Evolutionary conservation across 495 filamentous ascomycete genomes (phyloP).

Genomic region (Penicillium dipodomyicola): DNA sequence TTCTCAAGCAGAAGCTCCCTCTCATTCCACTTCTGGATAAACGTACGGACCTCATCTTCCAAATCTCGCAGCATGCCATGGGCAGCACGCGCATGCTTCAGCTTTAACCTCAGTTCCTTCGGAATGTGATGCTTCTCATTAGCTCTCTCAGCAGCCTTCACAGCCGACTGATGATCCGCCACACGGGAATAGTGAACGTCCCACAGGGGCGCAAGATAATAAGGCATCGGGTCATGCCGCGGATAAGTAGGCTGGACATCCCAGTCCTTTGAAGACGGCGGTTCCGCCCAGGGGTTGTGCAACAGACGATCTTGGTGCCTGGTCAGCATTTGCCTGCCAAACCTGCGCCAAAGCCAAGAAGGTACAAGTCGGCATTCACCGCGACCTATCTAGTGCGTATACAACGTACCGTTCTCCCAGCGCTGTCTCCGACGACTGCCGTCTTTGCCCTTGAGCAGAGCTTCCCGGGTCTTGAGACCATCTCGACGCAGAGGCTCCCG

Average conservation of each 20-base stretch:
- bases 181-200: constrained; percentile 61
- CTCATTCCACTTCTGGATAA: constrained; percentile 60
- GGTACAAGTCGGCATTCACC: not conserved
- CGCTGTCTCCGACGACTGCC: constrained; percentile 82
- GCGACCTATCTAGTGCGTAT: not conserved
- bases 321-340: constrained; percentile 10
- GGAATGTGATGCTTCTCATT: constrained; percentile 47
- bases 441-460: constrained; percentile 84
- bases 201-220: constrained; percentile 86
- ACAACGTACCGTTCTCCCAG: constrained; percentile 87
- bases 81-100: constrained; percentile 70
- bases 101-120: constrained; percentile 53
- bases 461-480: constrained; percentile 68
- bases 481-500: constrained; percentile 55
- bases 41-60: constrained; percentile 60
- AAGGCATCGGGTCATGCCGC: constrained; percentile 70
- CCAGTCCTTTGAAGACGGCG: constrained; percentile 81
- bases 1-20: constrained; percentile 37
- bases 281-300: constrained; percentile 79
- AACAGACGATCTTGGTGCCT: constrained; percentile 69
- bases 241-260: constrained; percentile 73
- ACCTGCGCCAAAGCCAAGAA: not conserved
- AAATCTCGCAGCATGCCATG: constrained; percentile 63
- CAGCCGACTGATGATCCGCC: constrained; percentile 34
- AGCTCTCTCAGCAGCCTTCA: constrained; percentile 39